Conservation (phyloP, 257 asterid species). For the Handroanthus guayacan region DNA sequence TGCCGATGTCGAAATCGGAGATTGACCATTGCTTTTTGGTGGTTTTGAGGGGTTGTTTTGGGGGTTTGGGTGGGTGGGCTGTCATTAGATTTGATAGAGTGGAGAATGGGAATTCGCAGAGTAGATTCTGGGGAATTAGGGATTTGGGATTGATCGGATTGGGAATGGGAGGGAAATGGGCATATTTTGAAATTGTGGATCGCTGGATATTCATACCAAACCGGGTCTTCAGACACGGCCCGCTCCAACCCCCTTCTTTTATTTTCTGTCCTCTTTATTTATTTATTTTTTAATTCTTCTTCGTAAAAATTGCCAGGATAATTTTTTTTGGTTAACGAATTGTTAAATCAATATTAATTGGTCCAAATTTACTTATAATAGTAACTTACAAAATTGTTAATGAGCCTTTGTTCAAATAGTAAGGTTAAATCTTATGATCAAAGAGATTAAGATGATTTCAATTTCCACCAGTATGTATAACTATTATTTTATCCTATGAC, state of each 20-base stretch:
- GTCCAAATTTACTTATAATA: no score
- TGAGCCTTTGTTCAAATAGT: no score
- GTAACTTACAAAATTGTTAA: no score
- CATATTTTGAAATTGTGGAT: conserved; percentile 34
- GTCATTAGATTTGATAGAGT: conserved; percentile 44
- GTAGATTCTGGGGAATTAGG: conserved; percentile 33
- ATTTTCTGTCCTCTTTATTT: not conserved
- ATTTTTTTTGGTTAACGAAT: no score
- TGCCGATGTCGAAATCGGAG: conserved; percentile 90
- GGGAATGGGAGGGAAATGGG: conserved; percentile 36
- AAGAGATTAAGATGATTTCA: no score
- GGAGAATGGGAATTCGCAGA: conserved; percentile 19
- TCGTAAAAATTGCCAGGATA: no score
- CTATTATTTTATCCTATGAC: no score
- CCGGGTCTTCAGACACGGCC: not conserved
- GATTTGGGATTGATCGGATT: conserved; percentile 23
- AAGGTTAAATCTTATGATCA: no score
- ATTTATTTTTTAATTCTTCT: not conserved
- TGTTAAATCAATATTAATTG: no score
- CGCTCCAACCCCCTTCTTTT: no score
- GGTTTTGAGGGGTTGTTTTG: conserved; percentile 40
- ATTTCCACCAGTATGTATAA: no score
- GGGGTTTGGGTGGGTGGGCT: conserved; percentile 51
- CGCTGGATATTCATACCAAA: not conserved
- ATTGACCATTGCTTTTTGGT: conserved; percentile 61